phyloP scores from a whole-genome alignment of 2,329 filamentous ascomycete genomes.

The Thermochaetoides dissita region DNA sequence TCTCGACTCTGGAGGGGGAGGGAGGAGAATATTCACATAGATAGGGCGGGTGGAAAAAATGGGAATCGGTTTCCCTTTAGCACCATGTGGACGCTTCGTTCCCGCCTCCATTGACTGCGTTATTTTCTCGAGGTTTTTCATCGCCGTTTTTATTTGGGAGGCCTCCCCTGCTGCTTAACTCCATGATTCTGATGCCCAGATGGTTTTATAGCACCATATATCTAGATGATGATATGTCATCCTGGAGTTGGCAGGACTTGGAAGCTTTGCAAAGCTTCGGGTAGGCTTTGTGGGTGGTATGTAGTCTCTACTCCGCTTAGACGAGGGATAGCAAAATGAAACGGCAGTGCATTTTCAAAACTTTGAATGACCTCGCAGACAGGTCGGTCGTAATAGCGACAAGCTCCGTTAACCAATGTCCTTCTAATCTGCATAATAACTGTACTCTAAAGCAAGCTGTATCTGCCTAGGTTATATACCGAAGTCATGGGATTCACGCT shows the following conservation, averaged over 20 bases:
- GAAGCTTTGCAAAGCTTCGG: slow-evolving; percentile 1
- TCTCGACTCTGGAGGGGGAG: slow-evolving; percentile 4
- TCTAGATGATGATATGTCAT: slow-evolving; percentile 7
- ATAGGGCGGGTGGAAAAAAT: slow-evolving; percentile 6
- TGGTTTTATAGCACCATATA: not conserved
- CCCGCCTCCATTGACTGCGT: not conserved
- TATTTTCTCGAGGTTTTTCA: slow-evolving; percentile 1
- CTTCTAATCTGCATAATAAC: not conserved
- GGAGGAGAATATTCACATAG: slow-evolving; percentile 4
- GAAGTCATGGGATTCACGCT: too few species aligned
- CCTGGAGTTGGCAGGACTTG: slow-evolving; percentile 1
- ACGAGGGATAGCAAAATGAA: slow-evolving; percentile 11
- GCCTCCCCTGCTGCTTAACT: slow-evolving; percentile 1
- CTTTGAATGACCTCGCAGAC: not conserved
- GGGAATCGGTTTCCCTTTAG: not conserved
- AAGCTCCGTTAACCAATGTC: not conserved
- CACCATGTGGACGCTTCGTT: too few species aligned
- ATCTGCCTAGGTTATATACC: too few species aligned
- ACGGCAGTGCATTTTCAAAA: slow-evolving; percentile 6
- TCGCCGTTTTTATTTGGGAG: slow-evolving; percentile 2
- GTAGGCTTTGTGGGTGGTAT: not conserved
- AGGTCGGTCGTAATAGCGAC: too few species aligned
- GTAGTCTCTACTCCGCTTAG: slow-evolving; percentile 8
- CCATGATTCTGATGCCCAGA: not conserved
- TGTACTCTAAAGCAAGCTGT: not conserved